Base-by-base conservation (phyloP, 345 rosid species). In the Abelmoschus esculentus region DNA sequence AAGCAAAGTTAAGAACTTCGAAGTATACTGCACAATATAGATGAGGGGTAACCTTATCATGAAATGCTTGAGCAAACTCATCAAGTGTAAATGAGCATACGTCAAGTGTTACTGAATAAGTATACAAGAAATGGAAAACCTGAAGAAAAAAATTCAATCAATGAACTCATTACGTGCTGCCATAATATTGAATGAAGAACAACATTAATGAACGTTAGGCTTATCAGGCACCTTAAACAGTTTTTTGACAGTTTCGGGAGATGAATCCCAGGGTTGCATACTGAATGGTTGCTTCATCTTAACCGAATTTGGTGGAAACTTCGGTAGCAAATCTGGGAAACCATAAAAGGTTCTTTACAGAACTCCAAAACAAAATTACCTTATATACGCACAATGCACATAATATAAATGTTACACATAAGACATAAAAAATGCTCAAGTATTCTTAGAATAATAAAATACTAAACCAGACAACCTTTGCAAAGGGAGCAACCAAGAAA, bases 81-180 rank as follows among this genome's bases (percentile, higher is more conserved):
- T 91, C 99, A 61, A 95, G 83, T 31, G 99, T 88, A 81, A 95
- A 95, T 66, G 90, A 81, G 70, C 86, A 81, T 70, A 84, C 70
- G 61, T 87, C 89, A 75, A 86, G 75, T 46, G 66, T 78, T 61
- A 75, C 79, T 31, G 93, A 86, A 75, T 88, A 95, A 18, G 99
- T 95, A 77, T 82, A 95, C 61, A 95, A 84, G 82, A 95, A 95
- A 77, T 90, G 96, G 75, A 91, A 85, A 59, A 85, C 97, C 99
- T 95, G 93, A 80, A 80, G 26, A 77, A 75, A 67, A 72, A 77
- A 29, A 68, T 36, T 50, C 60, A 62, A 15, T 34, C 56, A 3
- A 77, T 22, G 59, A 40, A 71, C 47, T 29, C 49, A 31, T 34
- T 17, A 55, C 69, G 32, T 60, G 6, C 38, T 46, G 49, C 46